phyloP scores from a whole-genome alignment of 148 eudicot species.

The Amaranthus hypochondriacus region DNA sequence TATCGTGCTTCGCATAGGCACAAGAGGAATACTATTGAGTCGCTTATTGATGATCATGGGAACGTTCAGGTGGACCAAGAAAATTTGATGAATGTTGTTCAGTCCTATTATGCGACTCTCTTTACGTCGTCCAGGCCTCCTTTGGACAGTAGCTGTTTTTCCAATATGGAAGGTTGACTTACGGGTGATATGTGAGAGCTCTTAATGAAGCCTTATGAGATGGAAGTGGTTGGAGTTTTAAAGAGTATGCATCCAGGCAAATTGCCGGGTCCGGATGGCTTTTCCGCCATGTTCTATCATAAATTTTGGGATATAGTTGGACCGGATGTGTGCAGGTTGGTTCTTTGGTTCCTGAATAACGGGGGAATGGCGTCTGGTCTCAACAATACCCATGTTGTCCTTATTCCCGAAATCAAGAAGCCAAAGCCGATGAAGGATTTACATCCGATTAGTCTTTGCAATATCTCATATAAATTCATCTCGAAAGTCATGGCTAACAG shows the following conservation, averaged over 20 bases:
- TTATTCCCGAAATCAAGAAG: background rate
- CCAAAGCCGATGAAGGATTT: background rate
- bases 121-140: too few relatives aligned
- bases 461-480: background rate
- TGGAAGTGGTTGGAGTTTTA: too few relatives aligned
- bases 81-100: too few relatives aligned
- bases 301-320: background rate
- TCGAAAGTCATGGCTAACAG: background rate
- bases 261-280: background rate
- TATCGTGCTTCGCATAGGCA: too few relatives aligned
- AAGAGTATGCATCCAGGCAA: background rate
- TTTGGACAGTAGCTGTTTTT: too few relatives aligned
- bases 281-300: background rate
- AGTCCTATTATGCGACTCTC: too few relatives aligned
- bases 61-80: too few relatives aligned
- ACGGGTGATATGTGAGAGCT: too few relatives aligned
- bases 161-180: too few relatives aligned
- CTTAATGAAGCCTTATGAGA: too few relatives aligned
- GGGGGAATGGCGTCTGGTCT: background rate
- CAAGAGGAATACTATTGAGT: too few relatives aligned
- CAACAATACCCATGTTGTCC: background rate
- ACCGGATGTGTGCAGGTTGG: background rate
- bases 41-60: too few relatives aligned
- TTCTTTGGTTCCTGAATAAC: background rate
- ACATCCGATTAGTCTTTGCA: background rate